Conservation (phyloP, 2,329 filamentous ascomycete species). For the Fusarium armeniacum region DNA sequence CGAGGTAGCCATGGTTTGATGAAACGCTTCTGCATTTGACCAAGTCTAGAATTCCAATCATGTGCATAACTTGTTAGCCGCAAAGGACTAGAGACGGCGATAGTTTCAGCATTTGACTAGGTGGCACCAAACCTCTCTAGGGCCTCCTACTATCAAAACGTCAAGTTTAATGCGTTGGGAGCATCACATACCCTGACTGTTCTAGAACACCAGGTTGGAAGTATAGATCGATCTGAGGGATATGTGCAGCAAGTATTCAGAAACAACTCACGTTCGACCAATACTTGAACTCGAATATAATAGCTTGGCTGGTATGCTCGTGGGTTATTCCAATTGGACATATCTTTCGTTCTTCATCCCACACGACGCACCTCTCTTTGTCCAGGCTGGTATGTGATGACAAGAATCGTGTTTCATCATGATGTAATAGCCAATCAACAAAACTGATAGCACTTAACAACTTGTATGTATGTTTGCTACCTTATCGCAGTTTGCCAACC, state of each 20-base stretch:
- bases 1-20: not conserved
- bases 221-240: not conserved
- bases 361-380: not conserved
- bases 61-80: not conserved
- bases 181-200: not conserved
- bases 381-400: not conserved
- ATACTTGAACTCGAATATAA: not conserved
- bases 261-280: not conserved
- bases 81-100: not conserved
- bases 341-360: not conserved
- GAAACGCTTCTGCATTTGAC: not conserved
- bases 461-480: not conserved
- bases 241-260: not conserved
- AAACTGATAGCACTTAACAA: not conserved
- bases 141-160: not conserved
- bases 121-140: not conserved
- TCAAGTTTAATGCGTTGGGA: not conserved
- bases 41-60: not conserved
- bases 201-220: not conserved
- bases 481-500: not conserved
- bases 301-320: not conserved
- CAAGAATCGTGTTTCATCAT: constrained; percentile 1
- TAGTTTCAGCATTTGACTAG: not conserved
- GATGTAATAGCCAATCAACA: not conserved
- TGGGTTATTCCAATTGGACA: not conserved